A percentile compares a stretch with the other conserved stretches of the same genome.
phyloP scores from a whole-genome alignment of 108 stramenopile genomes.

The Seminavis robusta region DNA sequence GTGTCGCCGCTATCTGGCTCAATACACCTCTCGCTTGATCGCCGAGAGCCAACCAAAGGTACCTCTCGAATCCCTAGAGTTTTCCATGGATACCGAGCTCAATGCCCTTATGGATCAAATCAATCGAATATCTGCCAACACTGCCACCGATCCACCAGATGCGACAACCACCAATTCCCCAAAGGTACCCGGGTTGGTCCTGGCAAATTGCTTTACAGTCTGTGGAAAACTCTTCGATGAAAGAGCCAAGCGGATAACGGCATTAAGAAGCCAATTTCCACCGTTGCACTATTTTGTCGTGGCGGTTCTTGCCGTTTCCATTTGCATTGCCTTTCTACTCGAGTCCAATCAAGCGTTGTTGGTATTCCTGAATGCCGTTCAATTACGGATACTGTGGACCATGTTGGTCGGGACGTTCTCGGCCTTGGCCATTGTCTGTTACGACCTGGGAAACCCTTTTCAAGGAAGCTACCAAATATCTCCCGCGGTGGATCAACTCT shows the following conservation, averaged over 20 bases:
- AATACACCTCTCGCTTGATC: slow-evolving; percentile 57
- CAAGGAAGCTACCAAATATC: slow-evolving; percentile 26
- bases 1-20: slow-evolving; percentile 45
- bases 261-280: slow-evolving; percentile 43
- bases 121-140: slow-evolving; percentile 18
- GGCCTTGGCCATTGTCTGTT: slow-evolving; percentile 52
- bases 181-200: not conserved
- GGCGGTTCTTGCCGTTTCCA: slow-evolving; percentile 21
- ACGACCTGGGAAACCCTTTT: slow-evolving; percentile 44
- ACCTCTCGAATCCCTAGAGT: slow-evolving; percentile 20
- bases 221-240: slow-evolving; percentile 22
- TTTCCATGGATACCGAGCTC: slow-evolving; percentile 57
- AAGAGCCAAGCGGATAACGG: slow-evolving; percentile 51
- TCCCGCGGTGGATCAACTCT: slow-evolving; percentile 51
- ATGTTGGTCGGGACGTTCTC: slow-evolving; percentile 68
- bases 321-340: slow-evolving; percentile 31
- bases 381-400: slow-evolving; percentile 50
- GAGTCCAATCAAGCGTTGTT: slow-evolving; percentile 44
- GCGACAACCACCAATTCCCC: not conserved
- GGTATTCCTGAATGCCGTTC: slow-evolving; percentile 61
- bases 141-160: not conserved
- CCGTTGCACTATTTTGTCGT: slow-evolving; percentile 34
- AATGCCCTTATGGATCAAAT: slow-evolving; percentile 47
- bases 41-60: slow-evolving; percentile 49
- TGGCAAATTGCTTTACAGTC: not conserved